These are phyloP conservation scores for Orobanche coerulescens DNA, from an alignment of 257 asterid genomes.

Conservation along the genomic window DNA sequence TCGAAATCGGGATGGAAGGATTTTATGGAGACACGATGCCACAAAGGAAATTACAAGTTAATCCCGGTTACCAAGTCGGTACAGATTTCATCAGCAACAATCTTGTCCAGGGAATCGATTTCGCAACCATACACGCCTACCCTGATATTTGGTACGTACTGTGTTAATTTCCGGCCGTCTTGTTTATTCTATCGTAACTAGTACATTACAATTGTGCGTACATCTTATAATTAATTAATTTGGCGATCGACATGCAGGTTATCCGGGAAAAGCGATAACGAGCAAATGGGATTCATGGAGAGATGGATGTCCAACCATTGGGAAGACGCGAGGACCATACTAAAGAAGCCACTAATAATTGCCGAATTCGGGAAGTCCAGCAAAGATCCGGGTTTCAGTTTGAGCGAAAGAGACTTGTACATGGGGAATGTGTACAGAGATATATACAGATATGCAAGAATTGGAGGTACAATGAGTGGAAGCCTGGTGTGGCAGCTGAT, in stretches of 20 bases:
- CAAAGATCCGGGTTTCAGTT: slow-evolving; percentile 42
- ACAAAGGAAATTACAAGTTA: slow-evolving; percentile 35
- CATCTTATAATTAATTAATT: not conserved
- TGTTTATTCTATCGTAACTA: not conserved
- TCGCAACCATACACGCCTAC: slow-evolving; percentile 70
- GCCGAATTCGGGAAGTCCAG: slow-evolving; percentile 68
- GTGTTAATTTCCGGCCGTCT: no score
- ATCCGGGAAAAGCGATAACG: slow-evolving; percentile 42
- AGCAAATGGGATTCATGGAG: slow-evolving; percentile 57
- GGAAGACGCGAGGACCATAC: slow-evolving; percentile 41
- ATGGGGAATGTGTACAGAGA: slow-evolving; percentile 42
- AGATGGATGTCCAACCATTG: slow-evolving; percentile 64
- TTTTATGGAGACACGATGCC: slow-evolving; percentile 72
- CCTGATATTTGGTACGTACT: slow-evolving; percentile 45
- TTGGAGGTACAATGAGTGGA: slow-evolving; percentile 68
- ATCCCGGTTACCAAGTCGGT: slow-evolving; percentile 75
- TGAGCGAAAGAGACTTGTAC: slow-evolving; percentile 36
- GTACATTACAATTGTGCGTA: no score
- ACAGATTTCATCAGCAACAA: slow-evolving; percentile 59
- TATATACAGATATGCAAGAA: slow-evolving; percentile 41
- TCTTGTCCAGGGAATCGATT: slow-evolving; percentile 43
- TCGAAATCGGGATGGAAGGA: slow-evolving; percentile 77
- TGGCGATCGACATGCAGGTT: no score
- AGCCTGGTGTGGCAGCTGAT: slow-evolving; percentile 70
- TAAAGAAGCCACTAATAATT: slow-evolving; percentile 58